Conservation (phyloP, 2,329 filamentous ascomycete genomes). For the Claviceps fusiformis region DNA sequence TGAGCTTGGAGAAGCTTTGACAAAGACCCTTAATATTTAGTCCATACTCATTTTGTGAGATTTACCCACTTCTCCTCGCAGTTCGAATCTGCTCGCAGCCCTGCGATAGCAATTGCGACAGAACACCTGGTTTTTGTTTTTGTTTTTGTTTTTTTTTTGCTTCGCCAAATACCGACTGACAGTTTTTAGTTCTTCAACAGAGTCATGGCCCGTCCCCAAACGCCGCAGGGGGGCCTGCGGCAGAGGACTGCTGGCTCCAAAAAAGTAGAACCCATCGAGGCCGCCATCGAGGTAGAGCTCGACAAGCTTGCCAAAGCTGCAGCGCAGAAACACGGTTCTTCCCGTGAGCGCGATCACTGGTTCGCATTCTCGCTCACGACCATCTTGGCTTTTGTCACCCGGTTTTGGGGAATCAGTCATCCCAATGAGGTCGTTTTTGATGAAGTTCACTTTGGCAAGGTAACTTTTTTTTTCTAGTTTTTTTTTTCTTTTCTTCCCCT, state of each 20-base stretch:
- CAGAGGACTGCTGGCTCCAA: conserved; percentile 42
- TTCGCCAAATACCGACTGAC: neutral
- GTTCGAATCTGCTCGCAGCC: neutral
- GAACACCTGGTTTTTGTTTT: neutral
- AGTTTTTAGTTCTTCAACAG: conserved; percentile 4
- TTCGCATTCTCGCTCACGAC: conserved; percentile 67
- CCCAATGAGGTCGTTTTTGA: conserved; percentile 97
- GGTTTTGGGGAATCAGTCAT: conserved; percentile 93
- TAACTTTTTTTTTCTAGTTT: conserved; percentile 35
- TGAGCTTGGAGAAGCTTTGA: neutral
- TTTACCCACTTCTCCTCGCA: neutral
- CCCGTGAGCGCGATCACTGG: conserved; percentile 73
- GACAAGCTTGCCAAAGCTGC: conserved; percentile 33
- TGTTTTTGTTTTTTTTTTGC: no score
- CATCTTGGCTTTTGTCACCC: conserved; percentile 69
- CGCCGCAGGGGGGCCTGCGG: conserved; percentile 45
- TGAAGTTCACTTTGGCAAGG: conserved; percentile 99
- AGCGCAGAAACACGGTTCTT: conserved; percentile 20
- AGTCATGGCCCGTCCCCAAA: conserved; percentile 34
- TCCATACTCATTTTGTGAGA: conserved; percentile 1
- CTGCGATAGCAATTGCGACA: neutral
- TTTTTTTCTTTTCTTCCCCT: no score
- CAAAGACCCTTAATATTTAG: neutral
- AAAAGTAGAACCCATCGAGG: conserved; percentile 27
- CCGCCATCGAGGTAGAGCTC: conserved; percentile 32